Base-by-base conservation (phyloP, 2,329 filamentous ascomycete species). In the Microcera coccophila region DNA sequence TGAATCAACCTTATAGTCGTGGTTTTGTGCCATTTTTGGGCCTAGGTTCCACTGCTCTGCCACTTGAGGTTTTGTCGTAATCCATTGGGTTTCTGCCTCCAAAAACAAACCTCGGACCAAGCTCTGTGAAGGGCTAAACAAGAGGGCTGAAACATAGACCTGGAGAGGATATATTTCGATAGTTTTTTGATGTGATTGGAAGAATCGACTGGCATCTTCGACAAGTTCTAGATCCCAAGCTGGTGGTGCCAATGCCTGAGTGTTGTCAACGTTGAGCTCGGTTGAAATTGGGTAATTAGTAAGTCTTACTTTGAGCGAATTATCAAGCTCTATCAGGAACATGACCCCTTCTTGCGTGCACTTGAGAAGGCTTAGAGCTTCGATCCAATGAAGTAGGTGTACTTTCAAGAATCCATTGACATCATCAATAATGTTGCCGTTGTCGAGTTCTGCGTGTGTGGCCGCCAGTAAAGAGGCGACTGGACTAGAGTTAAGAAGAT, bases 101-200 rank as follows among this genome's bases (percentile, higher is more conserved):
- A 20, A 40, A 50, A 2, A 41, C 16, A 35, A 24, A 34, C 38
- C 53, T 39, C 7, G 57, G 35, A 32, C 29, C 5, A 53, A 11
- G 41, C 57, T 63, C 4, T 42, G 14, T 3, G 37, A 39, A 28
- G 64, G 66, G 34, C 56, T 60, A 44, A 69, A 68, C 35, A 57
- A 47, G 14, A 57, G 61, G 3, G 48, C 63, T 16, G 52, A 63
- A 20, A 43, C 52, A 44, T 70, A 70, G 11, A 53, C 37, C 47
- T 69, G 64, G 3, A 60, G 50, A 22, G 64, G 56, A 15, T 50
- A 36, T 2, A 44, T 50, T 32, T 62, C 47, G 28, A 68, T 60
- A 15, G 52, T 26, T 35, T 28, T 24, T 54, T 53, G 56, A 41
- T 47, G 38, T 45, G 44, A 38, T 8, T 49, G 39, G 29, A 60